Evolutionary conservation across 768 basidiomycete species (phyloP), one percentile per base, ranked within the genome.

Genomic region (Russula emetica): DNA sequence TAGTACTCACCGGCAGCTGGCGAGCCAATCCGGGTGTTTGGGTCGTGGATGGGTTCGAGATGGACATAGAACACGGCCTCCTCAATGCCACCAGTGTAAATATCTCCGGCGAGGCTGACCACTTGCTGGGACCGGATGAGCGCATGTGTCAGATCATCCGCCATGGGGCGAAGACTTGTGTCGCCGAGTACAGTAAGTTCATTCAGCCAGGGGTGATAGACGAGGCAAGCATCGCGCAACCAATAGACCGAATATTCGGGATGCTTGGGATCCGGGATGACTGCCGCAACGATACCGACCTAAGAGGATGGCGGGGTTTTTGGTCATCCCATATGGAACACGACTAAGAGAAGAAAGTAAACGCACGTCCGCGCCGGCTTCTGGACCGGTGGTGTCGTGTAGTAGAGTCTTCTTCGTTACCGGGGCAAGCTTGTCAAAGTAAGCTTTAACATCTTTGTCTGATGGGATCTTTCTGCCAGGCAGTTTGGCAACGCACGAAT

Each of bases 1-100:
- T n/a, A n/a, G n/a, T n/a, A n/a, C 58, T 64, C 54, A 61, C 64
- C 60, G 10, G 59, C 60, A 32, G 60, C 55, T 32, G 63, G 63
- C 22, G 64, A 65, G 18, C 60, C 64, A 20, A 65, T 55, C 8
- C 54, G 58, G 28, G 54, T 24, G 8, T 14, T 45, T 11, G 40
- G 53, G 32, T 24, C 55, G n/a, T 40, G 47, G 9, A 65, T 55
- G 14, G 44, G 38, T 22, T 60, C 58, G 53, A 65, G 28, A 13
- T 61, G 24, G 59, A 56, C 11, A 38, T 57, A 49, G 53, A 61
- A 65, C 9, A 51, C 55, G 22, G 55, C 59, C 60, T 65, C 64
- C 28, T 50, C 64, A 22, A 62, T 40, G 26, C 64, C 64, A 20
- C 64, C 60, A 2, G 60, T 61, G 40, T 58, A 49, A 38, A 66